Evolutionary conservation across 768 basidiomycete genomes (phyloP).

Genomic region (Lepiota subincarnata): DNA sequence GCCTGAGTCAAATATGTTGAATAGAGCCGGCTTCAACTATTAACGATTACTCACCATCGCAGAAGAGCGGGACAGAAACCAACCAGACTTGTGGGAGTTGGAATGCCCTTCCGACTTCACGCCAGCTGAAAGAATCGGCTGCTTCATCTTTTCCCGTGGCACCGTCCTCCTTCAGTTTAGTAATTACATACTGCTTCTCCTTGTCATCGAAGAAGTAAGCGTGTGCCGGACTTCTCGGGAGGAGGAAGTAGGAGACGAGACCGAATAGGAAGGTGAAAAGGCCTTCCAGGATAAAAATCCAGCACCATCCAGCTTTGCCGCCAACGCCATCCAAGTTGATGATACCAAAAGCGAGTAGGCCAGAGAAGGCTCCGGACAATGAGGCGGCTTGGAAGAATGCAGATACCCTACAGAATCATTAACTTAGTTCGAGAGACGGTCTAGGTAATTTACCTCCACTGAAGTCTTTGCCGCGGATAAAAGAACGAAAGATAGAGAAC

Average conservation of each 20-base stretch:
- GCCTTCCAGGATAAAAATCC: constrained; percentile 69
- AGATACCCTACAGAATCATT: constrained; percentile 32
- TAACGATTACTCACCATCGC: constrained; percentile 34
- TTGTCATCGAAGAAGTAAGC: constrained; percentile 47
- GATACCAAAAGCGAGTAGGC: constrained; percentile 64
- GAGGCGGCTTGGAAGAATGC: constrained; percentile 51
- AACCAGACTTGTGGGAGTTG: constrained; percentile 53
- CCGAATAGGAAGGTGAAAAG: constrained; percentile 61
- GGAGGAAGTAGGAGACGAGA: constrained; percentile 41
- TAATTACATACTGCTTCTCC: constrained; percentile 46
- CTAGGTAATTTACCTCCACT: constrained; percentile 35
- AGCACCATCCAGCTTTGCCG: constrained; percentile 57
- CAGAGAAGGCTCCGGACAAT: constrained; percentile 64
- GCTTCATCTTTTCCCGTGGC: constrained; percentile 29
- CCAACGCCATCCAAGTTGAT: constrained; percentile 57
- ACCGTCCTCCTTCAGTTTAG: constrained; percentile 38
- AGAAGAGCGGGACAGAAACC: constrained; percentile 46
- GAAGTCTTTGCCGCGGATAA: constrained; percentile 47
- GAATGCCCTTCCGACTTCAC: constrained; percentile 45
- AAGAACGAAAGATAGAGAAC: constrained; percentile 55
- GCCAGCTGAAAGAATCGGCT: constrained; percentile 50
- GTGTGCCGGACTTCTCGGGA: constrained; percentile 29
- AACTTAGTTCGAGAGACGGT: constrained; percentile 14
- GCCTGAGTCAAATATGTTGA: constrained; percentile 21
- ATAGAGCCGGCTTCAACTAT: background rate